phyloP scores from a whole-genome alignment of 1,284 basidiomycete genomes.

The Cryptococcus amylolentus region DNA sequence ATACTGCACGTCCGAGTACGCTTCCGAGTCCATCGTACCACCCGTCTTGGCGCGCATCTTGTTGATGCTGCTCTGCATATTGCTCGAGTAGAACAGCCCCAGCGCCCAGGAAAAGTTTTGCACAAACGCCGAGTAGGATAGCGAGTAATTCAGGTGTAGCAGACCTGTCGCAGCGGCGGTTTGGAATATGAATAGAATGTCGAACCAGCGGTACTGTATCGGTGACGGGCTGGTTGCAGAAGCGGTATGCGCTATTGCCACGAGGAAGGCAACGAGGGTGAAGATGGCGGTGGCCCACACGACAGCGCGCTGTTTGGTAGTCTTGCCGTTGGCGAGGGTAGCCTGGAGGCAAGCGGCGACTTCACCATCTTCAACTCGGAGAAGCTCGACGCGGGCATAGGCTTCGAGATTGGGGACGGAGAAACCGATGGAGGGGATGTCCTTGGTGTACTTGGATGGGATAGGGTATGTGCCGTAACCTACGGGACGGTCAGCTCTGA shows the following conservation, averaged over 20 bases:
- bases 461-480: slow-evolving; percentile 69
- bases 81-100: slow-evolving; percentile 67
- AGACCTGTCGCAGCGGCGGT: slow-evolving; percentile 71
- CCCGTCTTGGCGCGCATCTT: slow-evolving; percentile 77
- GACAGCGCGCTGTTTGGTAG: slow-evolving; percentile 68
- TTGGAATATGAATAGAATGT: slow-evolving; percentile 78
- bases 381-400: slow-evolving; percentile 74
- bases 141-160: slow-evolving; percentile 81
- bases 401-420: slow-evolving; percentile 88
- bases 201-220: slow-evolving; percentile 62
- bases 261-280: slow-evolving; percentile 63
- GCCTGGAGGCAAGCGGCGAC: slow-evolving; percentile 86
- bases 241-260: slow-evolving; percentile 64
- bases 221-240: slow-evolving; percentile 49
- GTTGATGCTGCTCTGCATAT: slow-evolving; percentile 74
- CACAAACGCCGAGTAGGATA: slow-evolving; percentile 71
- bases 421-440: slow-evolving; percentile 77
- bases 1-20: slow-evolving; percentile 58
- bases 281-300: slow-evolving; percentile 73
- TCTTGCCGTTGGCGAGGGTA: slow-evolving; percentile 87
- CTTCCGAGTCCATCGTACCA: slow-evolving; percentile 63
- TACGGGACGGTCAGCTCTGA: slow-evolving; percentile 7
- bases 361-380: slow-evolving; percentile 62
- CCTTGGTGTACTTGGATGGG: slow-evolving; percentile 54
- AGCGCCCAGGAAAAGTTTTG: slow-evolving; percentile 87